These are phyloP conservation scores for Auricularia auricula-judae DNA, from an alignment of 768 basidiomycete genomes.

Conservation along the genomic window DNA sequence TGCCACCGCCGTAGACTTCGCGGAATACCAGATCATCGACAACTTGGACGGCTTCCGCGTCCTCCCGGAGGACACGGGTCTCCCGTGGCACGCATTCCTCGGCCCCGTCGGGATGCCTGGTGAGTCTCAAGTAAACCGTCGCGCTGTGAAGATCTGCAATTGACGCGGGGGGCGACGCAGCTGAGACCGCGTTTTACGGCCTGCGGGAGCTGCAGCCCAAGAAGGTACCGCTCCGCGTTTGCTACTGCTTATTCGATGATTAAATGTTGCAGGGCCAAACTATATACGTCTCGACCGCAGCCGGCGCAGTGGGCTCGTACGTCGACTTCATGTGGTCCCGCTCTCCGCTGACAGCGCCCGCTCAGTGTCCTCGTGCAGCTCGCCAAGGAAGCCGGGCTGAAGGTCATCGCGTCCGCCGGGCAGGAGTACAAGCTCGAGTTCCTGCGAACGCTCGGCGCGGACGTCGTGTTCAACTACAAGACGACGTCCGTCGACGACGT, in stretches of 20 bases:
- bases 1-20: conserved; percentile 19
- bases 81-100: conserved; percentile 39
- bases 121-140: not conserved
- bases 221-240: no score
- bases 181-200: no score
- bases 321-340: not conserved
- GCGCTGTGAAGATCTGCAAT: no score
- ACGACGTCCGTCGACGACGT: conserved; percentile 18
- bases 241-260: no score
- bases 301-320: not conserved
- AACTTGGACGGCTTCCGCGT: conserved; percentile 9
- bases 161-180: no score
- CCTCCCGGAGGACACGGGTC: conserved; percentile 29
- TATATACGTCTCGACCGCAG: not conserved
- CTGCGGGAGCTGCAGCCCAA: no score
- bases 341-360: not conserved
- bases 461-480: conserved; percentile 28
- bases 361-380: conserved; percentile 21
- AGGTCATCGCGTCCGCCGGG: conserved; percentile 32
- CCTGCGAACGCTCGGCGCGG: conserved; percentile 23
- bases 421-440: conserved; percentile 29
- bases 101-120: conserved; percentile 38
- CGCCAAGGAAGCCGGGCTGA: conserved; percentile 28
- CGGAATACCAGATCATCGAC: conserved; percentile 27
- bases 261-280: not conserved